Percentiles rank a stretch among this genome's conserved stretches.
phyloP scores from a whole-genome alignment of 768 basidiomycete species.

The Dioszegia aurantiaca region DNA sequence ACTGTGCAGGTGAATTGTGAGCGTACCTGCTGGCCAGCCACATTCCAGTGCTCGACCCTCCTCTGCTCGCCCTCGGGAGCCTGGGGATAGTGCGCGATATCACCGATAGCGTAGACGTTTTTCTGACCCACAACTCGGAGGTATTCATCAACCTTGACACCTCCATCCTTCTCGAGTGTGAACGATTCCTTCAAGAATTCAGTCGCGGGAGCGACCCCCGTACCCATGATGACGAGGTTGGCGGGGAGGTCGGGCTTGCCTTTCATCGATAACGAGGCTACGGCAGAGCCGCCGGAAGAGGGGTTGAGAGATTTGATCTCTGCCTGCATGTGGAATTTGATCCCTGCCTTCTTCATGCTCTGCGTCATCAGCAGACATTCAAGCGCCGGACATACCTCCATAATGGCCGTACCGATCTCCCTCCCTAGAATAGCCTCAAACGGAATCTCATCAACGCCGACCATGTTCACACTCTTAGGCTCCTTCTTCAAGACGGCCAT shows the following conservation, averaged over 20 bases:
- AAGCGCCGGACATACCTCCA: constrained; percentile 59
- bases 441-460: constrained; percentile 77
- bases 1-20: too few relatives aligned
- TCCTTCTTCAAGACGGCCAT: constrained; percentile 65
- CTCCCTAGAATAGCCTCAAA: constrained; percentile 79
- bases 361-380: constrained; percentile 43
- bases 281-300: constrained; percentile 53
- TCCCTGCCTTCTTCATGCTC: constrained; percentile 77
- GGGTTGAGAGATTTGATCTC: constrained; percentile 67
- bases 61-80: constrained; percentile 65
- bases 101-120: constrained; percentile 57
- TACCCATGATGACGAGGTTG: constrained; percentile 78
- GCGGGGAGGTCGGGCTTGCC: constrained; percentile 65
- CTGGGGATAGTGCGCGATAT: constrained; percentile 77
- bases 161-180: constrained; percentile 68
- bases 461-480: constrained; percentile 75
- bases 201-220: constrained; percentile 80
- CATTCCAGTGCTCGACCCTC: constrained; percentile 90
- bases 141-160: constrained; percentile 72
- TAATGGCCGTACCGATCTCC: constrained; percentile 71
- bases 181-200: constrained; percentile 67
- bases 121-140: constrained; percentile 59
- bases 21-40: constrained; percentile 69
- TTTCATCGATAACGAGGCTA: constrained; percentile 64
- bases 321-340: constrained; percentile 76